Evolutionary conservation across 768 basidiomycete genomes (phyloP).

Genomic region (Boletus subparvulus): DNA sequence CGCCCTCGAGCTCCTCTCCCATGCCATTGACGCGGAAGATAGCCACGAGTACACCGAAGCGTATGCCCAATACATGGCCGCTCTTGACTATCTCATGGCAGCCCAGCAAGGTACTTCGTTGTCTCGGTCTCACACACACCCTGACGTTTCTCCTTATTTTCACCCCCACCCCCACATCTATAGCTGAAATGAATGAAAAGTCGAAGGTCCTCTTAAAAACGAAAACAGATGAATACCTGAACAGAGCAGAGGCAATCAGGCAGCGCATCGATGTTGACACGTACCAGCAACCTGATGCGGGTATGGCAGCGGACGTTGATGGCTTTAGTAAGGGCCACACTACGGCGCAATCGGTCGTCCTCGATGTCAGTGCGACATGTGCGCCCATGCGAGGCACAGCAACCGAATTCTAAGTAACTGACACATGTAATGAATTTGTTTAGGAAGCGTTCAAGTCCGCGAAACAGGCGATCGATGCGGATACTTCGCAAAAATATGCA

Average conservation of each 20-base stretch:
- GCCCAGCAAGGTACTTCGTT: slow-evolving; percentile 62
- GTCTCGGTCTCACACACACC: neutral
- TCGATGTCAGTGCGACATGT: slow-evolving; percentile 13
- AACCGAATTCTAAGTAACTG: neutral
- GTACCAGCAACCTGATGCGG: neutral
- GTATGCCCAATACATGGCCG: slow-evolving; percentile 89
- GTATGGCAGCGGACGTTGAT: neutral
- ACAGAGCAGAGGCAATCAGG: slow-evolving; percentile 16
- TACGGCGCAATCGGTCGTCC: slow-evolving; percentile 10
- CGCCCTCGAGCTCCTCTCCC: slow-evolving; percentile 86
- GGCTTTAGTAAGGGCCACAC: neutral
- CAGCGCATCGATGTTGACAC: neutral
- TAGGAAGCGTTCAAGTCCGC: slow-evolving; percentile 85
- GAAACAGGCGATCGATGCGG: slow-evolving; percentile 85
- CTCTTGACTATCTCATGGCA: slow-evolving; percentile 96
- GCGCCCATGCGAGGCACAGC: neutral
- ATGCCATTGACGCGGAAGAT: slow-evolving; percentile 85
- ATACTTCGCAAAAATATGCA: slow-evolving; percentile 83
- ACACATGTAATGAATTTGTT: neutral
- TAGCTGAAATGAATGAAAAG: slow-evolving; percentile 21
- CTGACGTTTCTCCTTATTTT: neutral
- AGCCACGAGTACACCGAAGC: slow-evolving; percentile 90
- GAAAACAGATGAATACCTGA: slow-evolving; percentile 21
- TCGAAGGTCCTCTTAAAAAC: slow-evolving; percentile 14
- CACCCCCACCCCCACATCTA: neutral